These are phyloP conservation scores for Paracamarosporium sp. DNA, from an alignment of 2,329 filamentous ascomycete species.

Conservation along the genomic window DNA sequence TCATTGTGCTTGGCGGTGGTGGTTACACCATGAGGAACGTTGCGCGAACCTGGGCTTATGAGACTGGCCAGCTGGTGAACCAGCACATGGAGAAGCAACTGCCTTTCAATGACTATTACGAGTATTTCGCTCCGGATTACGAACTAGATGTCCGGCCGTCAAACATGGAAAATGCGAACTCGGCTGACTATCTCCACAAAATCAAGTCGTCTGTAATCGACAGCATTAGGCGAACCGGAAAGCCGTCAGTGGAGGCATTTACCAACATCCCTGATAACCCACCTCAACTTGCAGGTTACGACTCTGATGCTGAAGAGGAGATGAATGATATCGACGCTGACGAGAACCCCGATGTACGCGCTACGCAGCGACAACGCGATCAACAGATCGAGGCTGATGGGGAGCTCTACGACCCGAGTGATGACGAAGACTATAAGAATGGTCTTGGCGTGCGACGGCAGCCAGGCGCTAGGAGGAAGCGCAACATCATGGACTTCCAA, in stretches of 20 bases:
- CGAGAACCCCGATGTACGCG: slow-evolving; percentile 81
- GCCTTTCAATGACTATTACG: slow-evolving; percentile 96
- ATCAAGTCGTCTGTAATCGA: slow-evolving; percentile 71
- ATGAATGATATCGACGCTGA: slow-evolving; percentile 79
- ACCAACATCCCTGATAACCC: slow-evolving; percentile 66
- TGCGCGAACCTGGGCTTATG: slow-evolving; percentile 66
- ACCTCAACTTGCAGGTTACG: slow-evolving; percentile 58
- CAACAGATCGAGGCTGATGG: slow-evolving; percentile 76
- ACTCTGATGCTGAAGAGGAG: slow-evolving; percentile 70
- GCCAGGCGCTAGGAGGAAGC: slow-evolving; percentile 54
- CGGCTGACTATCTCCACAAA: slow-evolving; percentile 71
- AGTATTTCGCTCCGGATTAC: slow-evolving; percentile 75
- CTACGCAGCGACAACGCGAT: slow-evolving; percentile 83
- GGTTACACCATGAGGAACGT: slow-evolving; percentile 75
- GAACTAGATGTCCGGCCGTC: slow-evolving; percentile 73
- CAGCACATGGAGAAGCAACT: slow-evolving; percentile 82
- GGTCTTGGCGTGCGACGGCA: slow-evolving; percentile 74
- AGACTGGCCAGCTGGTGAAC: slow-evolving; percentile 83
- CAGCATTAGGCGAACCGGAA: slow-evolving; percentile 69
- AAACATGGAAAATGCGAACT: slow-evolving; percentile 77
- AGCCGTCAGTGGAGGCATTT: slow-evolving; percentile 58
- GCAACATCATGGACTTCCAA: slow-evolving; percentile 68
- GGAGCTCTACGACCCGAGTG: slow-evolving; percentile 78
- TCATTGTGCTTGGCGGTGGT: slow-evolving; percentile 70
- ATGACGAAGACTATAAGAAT: slow-evolving; percentile 80